These are phyloP conservation scores for Pseudodiploospora longispora DNA, from an alignment of 2,329 filamentous ascomycete species.

Conservation along the genomic window DNA sequence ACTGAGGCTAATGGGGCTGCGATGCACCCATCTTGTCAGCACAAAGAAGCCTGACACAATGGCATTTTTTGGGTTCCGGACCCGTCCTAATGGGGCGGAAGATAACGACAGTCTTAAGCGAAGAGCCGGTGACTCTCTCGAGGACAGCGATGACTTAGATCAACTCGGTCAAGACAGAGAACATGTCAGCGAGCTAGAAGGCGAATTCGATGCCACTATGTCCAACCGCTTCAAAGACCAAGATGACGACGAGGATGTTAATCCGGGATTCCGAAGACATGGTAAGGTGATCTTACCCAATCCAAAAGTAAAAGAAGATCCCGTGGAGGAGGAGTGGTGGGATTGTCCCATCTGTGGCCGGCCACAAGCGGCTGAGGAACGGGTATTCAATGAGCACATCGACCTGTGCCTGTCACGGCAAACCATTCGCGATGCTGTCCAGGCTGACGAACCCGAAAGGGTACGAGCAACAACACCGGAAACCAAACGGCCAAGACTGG, in stretches of 20 bases:
- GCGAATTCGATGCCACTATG: background rate
- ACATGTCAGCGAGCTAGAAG: conserved; percentile 5
- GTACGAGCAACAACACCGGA: conserved; percentile 23
- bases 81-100: conserved; percentile 16
- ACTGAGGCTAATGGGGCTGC: conserved; percentile 76
- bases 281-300: conserved; percentile 46
- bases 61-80: conserved; percentile 66
- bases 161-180: conserved; percentile 61
- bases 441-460: conserved; percentile 34
- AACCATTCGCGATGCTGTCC: conserved; percentile 77
- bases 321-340: conserved; percentile 53
- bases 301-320: conserved; percentile 17
- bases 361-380: conserved; percentile 67
- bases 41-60: conserved; percentile 73
- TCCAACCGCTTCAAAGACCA: no score
- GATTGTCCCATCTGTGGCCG: conserved; percentile 80
- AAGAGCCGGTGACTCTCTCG: conserved; percentile 22
- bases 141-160: conserved; percentile 49
- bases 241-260: background rate
- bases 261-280: conserved; percentile 21
- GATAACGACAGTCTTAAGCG: conserved; percentile 22
- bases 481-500: conserved; percentile 26
- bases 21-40: conserved; percentile 80
- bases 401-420: conserved; percentile 82
- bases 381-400: conserved; percentile 80